Base-by-base conservation (phyloP, 805 yeast genomes). In the Metschnikowia proteae region DNA sequence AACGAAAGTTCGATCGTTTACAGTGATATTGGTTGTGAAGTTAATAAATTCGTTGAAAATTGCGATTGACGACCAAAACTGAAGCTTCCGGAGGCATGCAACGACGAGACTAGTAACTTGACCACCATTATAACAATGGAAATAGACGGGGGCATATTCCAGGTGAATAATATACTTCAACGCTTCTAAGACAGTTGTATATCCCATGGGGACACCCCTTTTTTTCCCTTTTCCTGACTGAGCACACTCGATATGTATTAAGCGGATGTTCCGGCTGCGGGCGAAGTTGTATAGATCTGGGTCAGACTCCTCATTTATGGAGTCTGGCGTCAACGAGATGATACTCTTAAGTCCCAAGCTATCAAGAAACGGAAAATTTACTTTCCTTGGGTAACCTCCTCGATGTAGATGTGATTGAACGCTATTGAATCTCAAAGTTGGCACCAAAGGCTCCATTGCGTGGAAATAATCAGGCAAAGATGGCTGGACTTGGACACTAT, bases 51-150 rank as follows among this genome's bases (percentile, higher is more conserved):
- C 99, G 54, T 84, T 88, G 58, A 87, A 81, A 10, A 92, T 90
- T 0, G 97, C 84, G 3, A 89, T 88, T 5, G 87, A 79, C 7
- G 94, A 84, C 99, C 99, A 94, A 57, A 85, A 81, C 26, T 88
- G 86, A 17, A 87, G 68, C 56, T 87, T 87, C 32, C 99, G 68
- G 34, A 90, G 68, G 62, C 97, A 90, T 3, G 97, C 98, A 25
- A 92, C 78, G 1, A 88, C 81, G 40, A 94, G 70, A 25, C 92
- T 81, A 0, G 96, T 88, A 2, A 88, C 85, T 54, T 88, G 90
- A 7, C 96, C 90, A 0, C 97, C 98, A 61, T 89, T 91, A 26
- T 83, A 69, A 64, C 98, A 92, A 65, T 92, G 97, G 4, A 92
- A 64, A 62, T 86, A 91, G 1, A 86, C 71, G 0, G 97, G 96